These are phyloP conservation scores for Fusarium avenaceum DNA, from an alignment of 2,329 filamentous ascomycete species.

Conservation along the genomic window DNA sequence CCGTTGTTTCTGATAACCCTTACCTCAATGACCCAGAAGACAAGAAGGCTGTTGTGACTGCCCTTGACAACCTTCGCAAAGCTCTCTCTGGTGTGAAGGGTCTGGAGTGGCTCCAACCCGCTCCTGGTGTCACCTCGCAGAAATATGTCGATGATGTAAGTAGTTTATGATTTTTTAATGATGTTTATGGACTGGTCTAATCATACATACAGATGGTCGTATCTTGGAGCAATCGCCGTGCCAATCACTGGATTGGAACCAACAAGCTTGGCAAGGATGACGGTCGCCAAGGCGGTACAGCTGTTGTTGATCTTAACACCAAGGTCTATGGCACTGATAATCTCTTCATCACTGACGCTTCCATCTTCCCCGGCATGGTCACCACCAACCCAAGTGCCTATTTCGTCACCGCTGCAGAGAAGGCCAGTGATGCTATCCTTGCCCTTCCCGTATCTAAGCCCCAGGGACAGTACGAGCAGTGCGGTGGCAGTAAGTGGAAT, in stretches of 20 bases:
- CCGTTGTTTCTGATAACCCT: constrained; percentile 17
- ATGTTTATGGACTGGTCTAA: background rate
- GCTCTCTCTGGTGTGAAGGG: constrained; percentile 16
- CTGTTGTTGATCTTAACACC: constrained; percentile 25
- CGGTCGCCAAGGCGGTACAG: constrained; percentile 10
- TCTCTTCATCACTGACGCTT: constrained; percentile 15
- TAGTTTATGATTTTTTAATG: background rate
- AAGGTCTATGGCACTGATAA: constrained; percentile 25
- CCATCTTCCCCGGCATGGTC: constrained; percentile 21
- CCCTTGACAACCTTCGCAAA: constrained; percentile 18
- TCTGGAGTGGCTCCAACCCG: constrained; percentile 18
- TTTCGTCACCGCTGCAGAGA: constrained; percentile 8
- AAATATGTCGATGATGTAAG: constrained; percentile 25
- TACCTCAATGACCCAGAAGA: constrained; percentile 21
- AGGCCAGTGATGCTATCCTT: constrained; percentile 13
- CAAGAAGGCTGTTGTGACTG: constrained; percentile 21
- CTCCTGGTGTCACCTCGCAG: constrained; percentile 11
- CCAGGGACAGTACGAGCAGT: constrained; percentile 14
- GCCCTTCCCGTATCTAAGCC: constrained; percentile 16
- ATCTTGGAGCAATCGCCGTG: constrained; percentile 23
- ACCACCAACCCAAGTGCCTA: constrained; percentile 13
- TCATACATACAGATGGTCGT: background rate
- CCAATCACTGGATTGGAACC: constrained; percentile 26
- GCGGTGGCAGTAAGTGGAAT: constrained; percentile 14
- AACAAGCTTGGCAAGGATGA: constrained; percentile 25